Evolutionary conservation across 2,329 filamentous ascomycete species (phyloP).

Genomic region (Fragosphaeria purpurea): DNA sequence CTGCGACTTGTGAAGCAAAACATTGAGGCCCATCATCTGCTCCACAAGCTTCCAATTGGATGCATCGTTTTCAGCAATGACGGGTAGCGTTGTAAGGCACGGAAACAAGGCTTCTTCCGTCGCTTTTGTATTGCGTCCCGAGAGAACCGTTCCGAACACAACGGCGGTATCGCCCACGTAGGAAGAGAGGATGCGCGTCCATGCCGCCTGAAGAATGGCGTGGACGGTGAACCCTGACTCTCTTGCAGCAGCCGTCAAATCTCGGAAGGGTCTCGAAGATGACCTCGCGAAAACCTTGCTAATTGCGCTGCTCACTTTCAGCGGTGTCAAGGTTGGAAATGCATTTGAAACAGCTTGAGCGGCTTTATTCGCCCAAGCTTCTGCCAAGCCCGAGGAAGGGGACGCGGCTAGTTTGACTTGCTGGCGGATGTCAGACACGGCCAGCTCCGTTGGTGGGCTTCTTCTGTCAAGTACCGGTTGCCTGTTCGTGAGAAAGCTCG

Average conservation of each 20-base stretch:
- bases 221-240: conserved; percentile 60
- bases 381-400: conserved; percentile 22
- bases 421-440: conserved; percentile 32
- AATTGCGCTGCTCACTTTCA: conserved; percentile 28
- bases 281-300: conserved; percentile 20
- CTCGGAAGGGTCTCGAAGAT: conserved; percentile 28
- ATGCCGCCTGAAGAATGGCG: conserved; percentile 64
- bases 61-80: conserved; percentile 45
- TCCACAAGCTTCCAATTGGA: conserved; percentile 49
- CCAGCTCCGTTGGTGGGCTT: conserved; percentile 16
- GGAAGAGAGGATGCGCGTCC: conserved; percentile 62
- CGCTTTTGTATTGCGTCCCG: conserved; percentile 57
- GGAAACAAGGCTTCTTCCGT: conserved; percentile 58
- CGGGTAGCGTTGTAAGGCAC: conserved; percentile 71
- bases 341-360: conserved; percentile 47
- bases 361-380: conserved; percentile 55
- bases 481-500: conserved; percentile 22
- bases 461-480: not conserved
- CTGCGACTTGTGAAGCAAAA: conserved; percentile 56
- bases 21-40: conserved; percentile 56
- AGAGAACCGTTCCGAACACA: conserved; percentile 71
- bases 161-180: conserved; percentile 68
- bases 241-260: conserved; percentile 48
- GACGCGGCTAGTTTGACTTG: conserved; percentile 17
- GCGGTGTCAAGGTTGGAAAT: conserved; percentile 69